These are phyloP conservation scores for Gracilaria gracilis DNA, from an alignment of 23 red algal genomes.

Conservation along the genomic window DNA sequence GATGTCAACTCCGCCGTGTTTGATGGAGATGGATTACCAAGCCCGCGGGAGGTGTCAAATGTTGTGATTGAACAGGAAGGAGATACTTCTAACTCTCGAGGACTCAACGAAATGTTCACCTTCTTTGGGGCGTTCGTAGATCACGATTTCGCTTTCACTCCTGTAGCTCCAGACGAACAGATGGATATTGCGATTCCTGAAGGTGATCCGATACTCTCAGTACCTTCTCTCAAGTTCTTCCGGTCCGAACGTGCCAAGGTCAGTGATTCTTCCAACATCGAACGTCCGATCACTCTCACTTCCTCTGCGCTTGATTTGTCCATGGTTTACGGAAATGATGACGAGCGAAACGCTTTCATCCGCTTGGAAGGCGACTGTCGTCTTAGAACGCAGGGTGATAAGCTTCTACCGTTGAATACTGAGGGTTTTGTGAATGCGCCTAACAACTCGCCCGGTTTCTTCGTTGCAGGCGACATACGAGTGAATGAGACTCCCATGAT, in stretches of 20 bases:
- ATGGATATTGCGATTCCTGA: constrained; percentile 11
- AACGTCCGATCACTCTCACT: constrained; percentile 12
- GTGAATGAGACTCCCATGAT: constrained; percentile 51
- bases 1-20: background rate
- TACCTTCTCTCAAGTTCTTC: background rate
- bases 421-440: constrained; percentile 37
- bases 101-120: constrained; percentile 33
- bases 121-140: constrained; percentile 56
- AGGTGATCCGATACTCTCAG: background rate
- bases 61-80: background rate
- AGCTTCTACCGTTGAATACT: constrained; percentile 29
- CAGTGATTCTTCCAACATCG: background rate
- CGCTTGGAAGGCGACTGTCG: background rate
- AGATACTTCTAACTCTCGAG: background rate
- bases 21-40: background rate
- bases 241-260: background rate
- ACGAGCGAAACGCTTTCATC: background rate
- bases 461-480: constrained; percentile 52
- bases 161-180: background rate
- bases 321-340: constrained; percentile 6
- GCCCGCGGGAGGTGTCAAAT: constrained; percentile 20
- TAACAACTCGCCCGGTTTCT: constrained; percentile 3
- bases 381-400: background rate
- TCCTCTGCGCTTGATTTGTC: constrained; percentile 17
- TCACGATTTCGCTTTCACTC: constrained; percentile 50